Base-by-base conservation (phyloP, 192 early-diverging fungal genomes). In the Bifiguratus adelaidae region DNA sequence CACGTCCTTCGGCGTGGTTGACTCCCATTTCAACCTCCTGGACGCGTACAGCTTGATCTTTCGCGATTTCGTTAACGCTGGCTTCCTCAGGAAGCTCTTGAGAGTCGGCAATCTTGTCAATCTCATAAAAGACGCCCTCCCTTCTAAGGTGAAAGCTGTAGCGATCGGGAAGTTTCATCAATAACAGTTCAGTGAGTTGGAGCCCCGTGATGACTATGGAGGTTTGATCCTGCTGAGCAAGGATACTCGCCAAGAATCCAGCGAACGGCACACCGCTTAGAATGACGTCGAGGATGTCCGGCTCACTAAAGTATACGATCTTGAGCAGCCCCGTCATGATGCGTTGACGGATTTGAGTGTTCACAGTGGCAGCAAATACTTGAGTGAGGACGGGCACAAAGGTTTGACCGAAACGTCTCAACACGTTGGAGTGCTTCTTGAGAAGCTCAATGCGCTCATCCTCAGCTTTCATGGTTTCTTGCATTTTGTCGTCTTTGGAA, bases 81-180 rank as follows among this genome's bases (percentile, higher is more conserved):
- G 9, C 32, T 33, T 33, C 9, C 32, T 33, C 9, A 33, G 32
- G 32, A 33, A n/a, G 32, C 9, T 33, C 56, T 8, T 50, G 53
- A 20, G 55, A 41, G 13, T 33, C 56, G 11, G 56, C 65, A 8
- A 84, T 41, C 44, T 71, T 63, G 3, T 52, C 55, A 33, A 92
- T 63, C 33, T 80, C 76, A 44, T 73, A 68, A 1, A 74, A 50
- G 3, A 89, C 78, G 2, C 91, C 91, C 44, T 92, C 91, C 18
- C 87, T 65, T 27, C 72, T 60, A 58, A 95, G 83, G 44, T 68
- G 68, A 6, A 45, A 53, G 7, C 51, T 47, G 53, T 81, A 89
- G 4, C 56, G 16, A 2, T 61, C 55, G 0, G 83, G 81, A 11
- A 85, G 63, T 47, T 76, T 82, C 9, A 68, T 65, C 35, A 85